These are phyloP conservation scores for Pelargonium myrrhifolium DNA, from an alignment of 441 rosid genomes.

Conservation along the genomic window DNA sequence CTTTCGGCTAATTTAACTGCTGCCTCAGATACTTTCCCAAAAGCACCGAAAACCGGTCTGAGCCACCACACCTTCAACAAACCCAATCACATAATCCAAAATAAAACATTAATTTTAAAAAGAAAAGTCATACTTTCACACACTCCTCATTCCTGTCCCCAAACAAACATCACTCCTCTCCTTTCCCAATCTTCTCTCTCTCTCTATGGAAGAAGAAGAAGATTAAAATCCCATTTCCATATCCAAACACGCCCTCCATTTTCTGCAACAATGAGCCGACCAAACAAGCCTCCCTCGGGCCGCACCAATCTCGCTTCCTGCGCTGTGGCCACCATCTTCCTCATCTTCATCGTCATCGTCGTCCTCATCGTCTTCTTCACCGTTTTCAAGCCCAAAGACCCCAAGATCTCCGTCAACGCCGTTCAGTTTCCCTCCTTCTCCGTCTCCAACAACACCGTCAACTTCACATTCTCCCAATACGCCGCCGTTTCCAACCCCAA, in stretches of 20 bases:
- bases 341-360: conserved; percentile 50
- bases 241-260: not conserved
- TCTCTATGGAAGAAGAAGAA: no score
- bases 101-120: no score
- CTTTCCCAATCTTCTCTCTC: no score
- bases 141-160: not conserved
- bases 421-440: conserved; percentile 92
- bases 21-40: no score
- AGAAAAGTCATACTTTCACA: not conserved
- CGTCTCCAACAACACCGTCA: conserved; percentile 67
- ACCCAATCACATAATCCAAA: no score
- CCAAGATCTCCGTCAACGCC: conserved; percentile 73
- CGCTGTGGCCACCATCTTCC: conserved; percentile 74
- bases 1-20: no score
- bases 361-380: conserved; percentile 75
- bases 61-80: no score
- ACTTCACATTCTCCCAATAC: conserved; percentile 84
- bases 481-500: conserved; percentile 77
- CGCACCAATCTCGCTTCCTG: conserved; percentile 85
- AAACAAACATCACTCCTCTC: no score
- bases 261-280: conserved; percentile 25
- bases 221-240: conserved; percentile 2
- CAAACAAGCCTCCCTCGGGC: conserved; percentile 35
- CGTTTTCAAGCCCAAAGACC: conserved; percentile 79
- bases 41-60: no score